A percentile compares a stretch with the other conserved stretches of the same genome.
Conservation (phyloP, 2,329 filamentous ascomycete species). For the Gaeumannomyces sp. region DNA sequence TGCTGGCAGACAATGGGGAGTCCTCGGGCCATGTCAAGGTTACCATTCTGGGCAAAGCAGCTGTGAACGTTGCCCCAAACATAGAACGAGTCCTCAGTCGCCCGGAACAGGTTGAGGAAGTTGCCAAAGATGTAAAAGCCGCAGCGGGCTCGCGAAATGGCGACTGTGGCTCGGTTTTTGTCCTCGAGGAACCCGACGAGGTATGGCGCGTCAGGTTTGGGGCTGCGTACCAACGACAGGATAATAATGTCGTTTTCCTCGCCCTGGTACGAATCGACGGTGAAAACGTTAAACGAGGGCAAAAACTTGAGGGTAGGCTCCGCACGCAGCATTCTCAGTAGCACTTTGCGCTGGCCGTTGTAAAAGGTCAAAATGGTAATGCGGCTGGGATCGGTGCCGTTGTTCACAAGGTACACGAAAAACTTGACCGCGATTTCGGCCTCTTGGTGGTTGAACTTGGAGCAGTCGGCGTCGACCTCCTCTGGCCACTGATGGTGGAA, state of each 20-base stretch:
- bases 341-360: constrained; percentile 68
- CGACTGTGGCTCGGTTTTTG: constrained; percentile 51
- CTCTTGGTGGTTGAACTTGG: constrained; percentile 64
- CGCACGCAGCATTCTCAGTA: constrained; percentile 44
- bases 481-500: constrained; percentile 56
- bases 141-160: constrained; percentile 62
- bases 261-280: constrained; percentile 85
- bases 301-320: constrained; percentile 10
- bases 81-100: constrained; percentile 30
- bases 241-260: constrained; percentile 84
- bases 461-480: constrained; percentile 53
- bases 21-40: constrained; percentile 26
- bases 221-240: constrained; percentile 73
- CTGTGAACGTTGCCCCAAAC: constrained; percentile 46
- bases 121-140: constrained; percentile 87
- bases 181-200: constrained; percentile 68
- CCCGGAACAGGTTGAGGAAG: constrained; percentile 44
- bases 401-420: constrained; percentile 64
- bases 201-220: constrained; percentile 31
- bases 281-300: constrained; percentile 55
- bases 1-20: constrained; percentile 59
- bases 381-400: constrained; percentile 50
- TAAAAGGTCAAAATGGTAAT: constrained; percentile 87
- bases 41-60: constrained; percentile 34
- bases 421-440: constrained; percentile 71